phyloP scores from a whole-genome alignment of 2,329 filamentous ascomycete species.

The Juglanconis juglandina region DNA sequence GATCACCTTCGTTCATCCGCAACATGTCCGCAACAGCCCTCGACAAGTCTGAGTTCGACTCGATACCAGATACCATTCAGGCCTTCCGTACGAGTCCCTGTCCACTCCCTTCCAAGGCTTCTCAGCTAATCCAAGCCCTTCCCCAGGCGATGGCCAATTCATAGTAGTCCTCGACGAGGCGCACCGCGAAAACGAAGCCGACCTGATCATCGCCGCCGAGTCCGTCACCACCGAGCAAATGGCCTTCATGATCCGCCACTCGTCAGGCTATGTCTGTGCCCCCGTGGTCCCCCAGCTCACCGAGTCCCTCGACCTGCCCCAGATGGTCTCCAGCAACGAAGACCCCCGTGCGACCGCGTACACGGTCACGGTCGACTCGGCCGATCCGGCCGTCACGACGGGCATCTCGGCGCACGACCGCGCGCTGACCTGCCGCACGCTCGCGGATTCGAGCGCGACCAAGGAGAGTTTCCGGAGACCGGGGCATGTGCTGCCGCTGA shows the following conservation, averaged over 20 bases:
- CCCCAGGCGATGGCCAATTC: conserved; percentile 75
- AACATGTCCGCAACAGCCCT: conserved; percentile 51
- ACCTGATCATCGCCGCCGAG: conserved; percentile 90
- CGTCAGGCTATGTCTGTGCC: conserved; percentile 86
- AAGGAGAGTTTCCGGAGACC: conserved; percentile 70
- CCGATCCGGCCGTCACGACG: conserved; percentile 70
- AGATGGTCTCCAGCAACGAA: conserved; percentile 74
- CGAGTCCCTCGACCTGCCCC: conserved; percentile 70
- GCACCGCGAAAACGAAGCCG: conserved; percentile 94
- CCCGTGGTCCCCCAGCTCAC: conserved; percentile 71
- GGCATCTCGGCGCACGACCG: conserved; percentile 90
- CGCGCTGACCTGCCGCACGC: conserved; percentile 71
- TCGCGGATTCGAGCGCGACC: conserved; percentile 64
- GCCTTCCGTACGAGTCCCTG: conserved; percentile 55
- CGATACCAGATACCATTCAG: conserved; percentile 61
- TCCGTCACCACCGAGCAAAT: conserved; percentile 84
- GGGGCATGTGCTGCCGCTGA: conserved; percentile 85
- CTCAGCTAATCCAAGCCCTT: neutral
- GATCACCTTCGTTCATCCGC: neutral
- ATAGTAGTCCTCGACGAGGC: conserved; percentile 92
- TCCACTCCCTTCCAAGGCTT: conserved; percentile 4
- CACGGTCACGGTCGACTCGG: conserved; percentile 82
- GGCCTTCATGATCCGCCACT: conserved; percentile 92
- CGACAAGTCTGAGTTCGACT: conserved; percentile 55
- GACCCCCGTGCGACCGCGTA: conserved; percentile 92